Conservation (phyloP, 2,329 filamentous ascomycete genomes). For the Arthrobotrys sinensis region DNA sequence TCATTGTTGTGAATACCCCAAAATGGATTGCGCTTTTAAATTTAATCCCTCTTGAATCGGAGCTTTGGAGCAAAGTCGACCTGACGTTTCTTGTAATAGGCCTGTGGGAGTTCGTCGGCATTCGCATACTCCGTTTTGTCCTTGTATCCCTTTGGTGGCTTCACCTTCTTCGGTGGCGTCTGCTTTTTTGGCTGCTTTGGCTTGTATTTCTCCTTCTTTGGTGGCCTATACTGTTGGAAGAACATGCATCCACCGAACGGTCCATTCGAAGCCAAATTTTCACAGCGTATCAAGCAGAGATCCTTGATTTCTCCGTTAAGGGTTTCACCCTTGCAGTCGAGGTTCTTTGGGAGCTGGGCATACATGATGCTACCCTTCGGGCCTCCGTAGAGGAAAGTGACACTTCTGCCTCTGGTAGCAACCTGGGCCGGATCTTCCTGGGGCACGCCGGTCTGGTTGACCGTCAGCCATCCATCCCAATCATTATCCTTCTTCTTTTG, state of each 20-base stretch:
- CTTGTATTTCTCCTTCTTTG: neutral
- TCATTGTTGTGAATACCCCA: too few species aligned
- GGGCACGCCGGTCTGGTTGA: constrained; percentile 16
- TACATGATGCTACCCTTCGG: constrained; percentile 12
- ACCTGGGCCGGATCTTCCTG: neutral
- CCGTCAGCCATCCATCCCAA: constrained; percentile 22
- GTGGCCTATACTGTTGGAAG: constrained; percentile 22
- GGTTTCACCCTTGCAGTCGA: constrained; percentile 21
- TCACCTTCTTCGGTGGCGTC: neutral
- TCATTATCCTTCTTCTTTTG: neutral
- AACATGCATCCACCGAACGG: constrained; percentile 8
- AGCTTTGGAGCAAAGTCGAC: neutral
- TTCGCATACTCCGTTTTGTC: neutral
- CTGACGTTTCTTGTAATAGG: neutral
- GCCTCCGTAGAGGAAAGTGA: neutral
- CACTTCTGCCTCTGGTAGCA: neutral
- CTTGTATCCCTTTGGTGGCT: neutral
- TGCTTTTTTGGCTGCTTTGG: neutral
- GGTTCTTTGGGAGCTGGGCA: neutral
- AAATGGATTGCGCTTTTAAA: too few species aligned
- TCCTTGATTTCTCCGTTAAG: constrained; percentile 21
- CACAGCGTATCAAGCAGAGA: constrained; percentile 4
- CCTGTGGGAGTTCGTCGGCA: constrained; percentile 7
- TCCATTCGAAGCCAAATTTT: constrained; percentile 1
- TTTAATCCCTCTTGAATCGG: constrained; percentile 3